A percentile compares a stretch with the other conserved stretches of the same genome.
Evolutionary conservation across 192 early-diverging fungal species (phyloP).

Genomic region (Geranomyces variabilis): DNA sequence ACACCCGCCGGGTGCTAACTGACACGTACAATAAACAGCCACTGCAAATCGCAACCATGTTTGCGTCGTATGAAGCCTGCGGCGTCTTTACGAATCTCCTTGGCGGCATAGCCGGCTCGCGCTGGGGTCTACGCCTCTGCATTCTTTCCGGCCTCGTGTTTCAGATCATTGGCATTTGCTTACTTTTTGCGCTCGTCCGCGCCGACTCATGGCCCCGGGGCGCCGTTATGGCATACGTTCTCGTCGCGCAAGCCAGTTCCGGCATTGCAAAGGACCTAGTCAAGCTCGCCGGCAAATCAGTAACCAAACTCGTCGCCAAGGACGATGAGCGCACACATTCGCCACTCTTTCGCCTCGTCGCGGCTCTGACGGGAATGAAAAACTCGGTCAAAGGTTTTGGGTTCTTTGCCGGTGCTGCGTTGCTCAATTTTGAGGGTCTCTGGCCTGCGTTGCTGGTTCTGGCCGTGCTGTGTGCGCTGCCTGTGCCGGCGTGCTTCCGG

Average conservation of each 20-base stretch:
- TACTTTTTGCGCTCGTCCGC: slow-evolving; percentile 38
- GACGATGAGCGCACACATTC: slow-evolving; percentile 22
- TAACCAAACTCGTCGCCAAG: slow-evolving; percentile 49
- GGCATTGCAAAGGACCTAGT: slow-evolving; percentile 56
- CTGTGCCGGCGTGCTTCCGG: slow-evolving; percentile 16
- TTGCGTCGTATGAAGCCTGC: slow-evolving; percentile 48
- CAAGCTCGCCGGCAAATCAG: slow-evolving; percentile 50
- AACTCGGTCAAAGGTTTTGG: slow-evolving; percentile 55
- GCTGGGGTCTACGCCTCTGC: slow-evolving; percentile 42
- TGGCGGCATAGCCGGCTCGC: slow-evolving; percentile 49
- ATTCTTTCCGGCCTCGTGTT: slow-evolving; percentile 36
- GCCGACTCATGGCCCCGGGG: slow-evolving; percentile 30
- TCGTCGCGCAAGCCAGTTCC: slow-evolving; percentile 43
- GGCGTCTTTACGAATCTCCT: slow-evolving; percentile 45
- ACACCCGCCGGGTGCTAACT: too few species aligned
- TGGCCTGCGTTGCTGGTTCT: slow-evolving; percentile 43
- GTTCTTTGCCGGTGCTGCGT: slow-evolving; percentile 46
- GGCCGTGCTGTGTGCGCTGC: slow-evolving; percentile 18
- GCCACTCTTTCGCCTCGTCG: slow-evolving; percentile 46
- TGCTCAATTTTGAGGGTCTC: slow-evolving; percentile 38
- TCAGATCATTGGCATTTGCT: slow-evolving; percentile 48
- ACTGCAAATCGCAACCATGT: slow-evolving; percentile 50
- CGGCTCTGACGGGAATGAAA: slow-evolving; percentile 52
- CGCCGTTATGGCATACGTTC: slow-evolving; percentile 43
- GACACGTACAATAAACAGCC: slow-evolving; percentile 24